These are phyloP conservation scores for Madurella mycetomatis DNA, from an alignment of 2,329 filamentous ascomycete species.

Conservation along the genomic window DNA sequence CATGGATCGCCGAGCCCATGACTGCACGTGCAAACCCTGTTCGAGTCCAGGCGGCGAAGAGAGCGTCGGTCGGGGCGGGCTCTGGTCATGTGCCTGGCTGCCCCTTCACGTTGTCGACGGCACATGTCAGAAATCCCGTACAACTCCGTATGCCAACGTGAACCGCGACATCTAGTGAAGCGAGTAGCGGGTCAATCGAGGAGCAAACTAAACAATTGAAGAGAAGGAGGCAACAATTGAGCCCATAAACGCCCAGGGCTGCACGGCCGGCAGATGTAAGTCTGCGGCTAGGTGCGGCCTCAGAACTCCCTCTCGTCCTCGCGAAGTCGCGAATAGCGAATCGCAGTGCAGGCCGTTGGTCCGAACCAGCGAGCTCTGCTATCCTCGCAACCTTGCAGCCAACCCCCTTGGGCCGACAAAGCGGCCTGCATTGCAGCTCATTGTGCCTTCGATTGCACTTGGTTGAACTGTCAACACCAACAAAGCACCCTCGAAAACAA, in stretches of 20 bases:
- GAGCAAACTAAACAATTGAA: background rate
- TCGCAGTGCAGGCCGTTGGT: slow-evolving; percentile 16
- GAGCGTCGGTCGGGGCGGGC: slow-evolving; percentile 2
- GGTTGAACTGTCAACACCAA: background rate
- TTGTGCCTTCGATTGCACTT: background rate
- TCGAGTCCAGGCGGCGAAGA: slow-evolving; percentile 2
- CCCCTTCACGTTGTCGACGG: background rate
- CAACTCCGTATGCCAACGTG: background rate
- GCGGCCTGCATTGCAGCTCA: background rate
- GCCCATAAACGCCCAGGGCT: background rate
- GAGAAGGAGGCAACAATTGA: too few species aligned
- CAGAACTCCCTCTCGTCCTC: slow-evolving; percentile 4
- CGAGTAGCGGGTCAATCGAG: background rate
- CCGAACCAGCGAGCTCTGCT: slow-evolving; percentile 10
- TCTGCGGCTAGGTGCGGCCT: slow-evolving; percentile 1
- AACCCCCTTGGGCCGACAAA: too few species aligned
- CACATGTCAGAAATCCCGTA: slow-evolving; percentile 7
- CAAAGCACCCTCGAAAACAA: background rate
- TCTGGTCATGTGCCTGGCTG: background rate
- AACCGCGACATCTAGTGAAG: too few species aligned
- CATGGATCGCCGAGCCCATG: slow-evolving; percentile 10
- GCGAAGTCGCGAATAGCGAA: slow-evolving; percentile 18
- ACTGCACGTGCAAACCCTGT: slow-evolving; percentile 14
- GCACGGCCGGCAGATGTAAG: slow-evolving; percentile 5
- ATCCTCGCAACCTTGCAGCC: too few species aligned